Conservation (phyloP, 2,329 filamentous ascomycete genomes). For the Aureobasidium uvarum region DNA sequence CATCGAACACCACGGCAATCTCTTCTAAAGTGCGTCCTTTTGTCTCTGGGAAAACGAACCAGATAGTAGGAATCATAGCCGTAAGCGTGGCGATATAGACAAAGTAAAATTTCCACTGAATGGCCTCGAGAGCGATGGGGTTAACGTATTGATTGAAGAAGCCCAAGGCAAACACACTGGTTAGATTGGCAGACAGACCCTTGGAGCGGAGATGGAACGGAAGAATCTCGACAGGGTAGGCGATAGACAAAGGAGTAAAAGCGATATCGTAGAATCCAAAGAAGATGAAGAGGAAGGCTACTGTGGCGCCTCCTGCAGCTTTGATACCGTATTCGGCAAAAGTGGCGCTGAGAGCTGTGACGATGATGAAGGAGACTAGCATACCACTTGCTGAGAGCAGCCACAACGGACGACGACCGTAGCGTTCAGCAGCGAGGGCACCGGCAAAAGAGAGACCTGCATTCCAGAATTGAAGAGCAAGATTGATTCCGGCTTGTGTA, state of each 20-base stretch:
- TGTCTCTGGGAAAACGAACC: constrained; percentile 32
- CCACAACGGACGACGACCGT: constrained; percentile 48
- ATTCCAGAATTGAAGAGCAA: constrained; percentile 44
- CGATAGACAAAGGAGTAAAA: constrained; percentile 38
- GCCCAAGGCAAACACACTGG: constrained; percentile 30
- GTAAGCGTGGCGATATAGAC: constrained; percentile 42
- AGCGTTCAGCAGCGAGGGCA: constrained; percentile 44
- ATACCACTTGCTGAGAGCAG: constrained; percentile 46
- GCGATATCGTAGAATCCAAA: constrained; percentile 45
- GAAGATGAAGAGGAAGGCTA: constrained; percentile 48
- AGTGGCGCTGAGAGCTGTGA: constrained; percentile 44
- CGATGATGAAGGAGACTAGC: constrained; percentile 46
- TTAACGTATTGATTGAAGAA: constrained; percentile 38
- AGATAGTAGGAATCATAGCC: constrained; percentile 32
- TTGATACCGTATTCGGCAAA: constrained; percentile 38
- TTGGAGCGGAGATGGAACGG: constrained; percentile 36
- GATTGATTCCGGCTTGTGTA: constrained; percentile 43
- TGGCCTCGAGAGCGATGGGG: constrained; percentile 42
- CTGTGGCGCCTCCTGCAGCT: constrained; percentile 40
- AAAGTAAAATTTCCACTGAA: constrained; percentile 48
- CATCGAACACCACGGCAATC: constrained; percentile 42
- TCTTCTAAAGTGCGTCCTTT: constrained; percentile 39
- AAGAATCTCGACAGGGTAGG: constrained; percentile 41
- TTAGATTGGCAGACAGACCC: constrained; percentile 32
- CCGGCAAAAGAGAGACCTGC: constrained; percentile 40